These are phyloP conservation scores for Ogataea philodendri DNA, from an alignment of 805 yeast species.

Conservation along the genomic window DNA sequence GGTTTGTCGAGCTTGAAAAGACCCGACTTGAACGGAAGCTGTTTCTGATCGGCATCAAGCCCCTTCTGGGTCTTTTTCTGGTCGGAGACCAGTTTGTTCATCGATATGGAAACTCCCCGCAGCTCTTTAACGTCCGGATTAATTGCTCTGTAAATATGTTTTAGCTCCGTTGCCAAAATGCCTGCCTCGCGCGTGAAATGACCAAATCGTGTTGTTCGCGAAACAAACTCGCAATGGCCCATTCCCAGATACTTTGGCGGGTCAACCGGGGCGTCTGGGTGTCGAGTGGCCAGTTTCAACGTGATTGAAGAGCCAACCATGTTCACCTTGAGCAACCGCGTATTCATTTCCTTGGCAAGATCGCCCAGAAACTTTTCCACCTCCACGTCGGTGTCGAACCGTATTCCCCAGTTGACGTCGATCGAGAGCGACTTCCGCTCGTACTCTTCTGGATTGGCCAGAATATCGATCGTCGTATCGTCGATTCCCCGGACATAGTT, in stretches of 20 bases:
- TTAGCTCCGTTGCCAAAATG: constrained; percentile 56
- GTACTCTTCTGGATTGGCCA: constrained; percentile 46
- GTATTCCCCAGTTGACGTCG: constrained; percentile 88
- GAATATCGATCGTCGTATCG: constrained; percentile 53
- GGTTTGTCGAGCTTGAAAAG: background rate
- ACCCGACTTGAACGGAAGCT: constrained; percentile 35
- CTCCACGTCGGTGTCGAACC: constrained; percentile 62
- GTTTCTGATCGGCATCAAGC: constrained; percentile 30
- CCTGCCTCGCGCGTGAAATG: constrained; percentile 60
- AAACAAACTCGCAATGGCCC: constrained; percentile 70
- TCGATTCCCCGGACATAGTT: constrained; percentile 69
- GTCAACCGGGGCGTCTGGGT: constrained; percentile 63
- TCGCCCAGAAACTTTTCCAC: constrained; percentile 60
- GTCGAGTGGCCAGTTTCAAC: constrained; percentile 63
- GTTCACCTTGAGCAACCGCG: constrained; percentile 46
- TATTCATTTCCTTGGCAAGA: constrained; percentile 57
- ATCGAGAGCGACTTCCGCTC: constrained; percentile 77
- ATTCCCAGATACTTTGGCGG: constrained; percentile 82
- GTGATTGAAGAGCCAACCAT: constrained; percentile 57
- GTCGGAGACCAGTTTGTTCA: constrained; percentile 53
- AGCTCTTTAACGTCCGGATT: constrained; percentile 58
- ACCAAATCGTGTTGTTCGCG: constrained; percentile 60
- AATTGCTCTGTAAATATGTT: constrained; percentile 52
- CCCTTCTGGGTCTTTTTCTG: constrained; percentile 18
- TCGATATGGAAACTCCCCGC: constrained; percentile 74